Conservation (phyloP, 139 green algal genomes). For the Mesostigma viride region DNA sequence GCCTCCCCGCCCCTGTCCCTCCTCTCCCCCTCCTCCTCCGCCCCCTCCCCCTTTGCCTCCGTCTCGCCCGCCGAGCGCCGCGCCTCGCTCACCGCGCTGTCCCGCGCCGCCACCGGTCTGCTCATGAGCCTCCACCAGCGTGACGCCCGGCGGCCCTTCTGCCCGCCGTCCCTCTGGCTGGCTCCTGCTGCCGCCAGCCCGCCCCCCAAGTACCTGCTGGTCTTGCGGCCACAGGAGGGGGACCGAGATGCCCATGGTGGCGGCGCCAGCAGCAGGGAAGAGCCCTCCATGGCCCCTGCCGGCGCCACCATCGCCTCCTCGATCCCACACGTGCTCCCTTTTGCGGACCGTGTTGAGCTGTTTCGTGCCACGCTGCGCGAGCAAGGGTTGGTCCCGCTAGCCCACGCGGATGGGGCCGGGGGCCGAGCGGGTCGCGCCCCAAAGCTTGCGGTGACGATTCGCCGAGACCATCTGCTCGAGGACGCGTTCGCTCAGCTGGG, state of each 20-base stretch:
- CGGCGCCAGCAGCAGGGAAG: no score
- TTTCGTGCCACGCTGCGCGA: no score
- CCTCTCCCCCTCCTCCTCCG: conserved; percentile 24
- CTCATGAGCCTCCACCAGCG: conserved; percentile 59
- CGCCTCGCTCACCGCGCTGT: background rate
- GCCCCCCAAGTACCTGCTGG: no score
- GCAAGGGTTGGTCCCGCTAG: no score
- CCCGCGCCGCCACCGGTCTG: conserved; percentile 7
- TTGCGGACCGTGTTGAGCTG: no score
- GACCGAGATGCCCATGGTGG: no score
- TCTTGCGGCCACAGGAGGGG: no score
- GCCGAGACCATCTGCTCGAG: conserved; percentile 30
- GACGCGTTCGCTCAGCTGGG: conserved; percentile 53
- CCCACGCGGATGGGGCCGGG: no score
- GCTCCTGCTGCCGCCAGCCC: conserved; percentile 34
- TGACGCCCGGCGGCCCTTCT: conserved; percentile 59
- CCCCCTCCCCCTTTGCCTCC: conserved; percentile 7
- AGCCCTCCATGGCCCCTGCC: no score
- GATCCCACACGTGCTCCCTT: conserved; percentile 15
- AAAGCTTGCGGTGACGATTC: conserved; percentile 10
- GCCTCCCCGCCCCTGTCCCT: background rate
- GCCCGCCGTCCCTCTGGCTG: conserved; percentile 64
- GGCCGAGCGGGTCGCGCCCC: no score
- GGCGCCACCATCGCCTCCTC: background rate
- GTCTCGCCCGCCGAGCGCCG: background rate